Conservation (phyloP, 352 stramenopile genomes). For the Phytophthora pistaciae region DNA sequence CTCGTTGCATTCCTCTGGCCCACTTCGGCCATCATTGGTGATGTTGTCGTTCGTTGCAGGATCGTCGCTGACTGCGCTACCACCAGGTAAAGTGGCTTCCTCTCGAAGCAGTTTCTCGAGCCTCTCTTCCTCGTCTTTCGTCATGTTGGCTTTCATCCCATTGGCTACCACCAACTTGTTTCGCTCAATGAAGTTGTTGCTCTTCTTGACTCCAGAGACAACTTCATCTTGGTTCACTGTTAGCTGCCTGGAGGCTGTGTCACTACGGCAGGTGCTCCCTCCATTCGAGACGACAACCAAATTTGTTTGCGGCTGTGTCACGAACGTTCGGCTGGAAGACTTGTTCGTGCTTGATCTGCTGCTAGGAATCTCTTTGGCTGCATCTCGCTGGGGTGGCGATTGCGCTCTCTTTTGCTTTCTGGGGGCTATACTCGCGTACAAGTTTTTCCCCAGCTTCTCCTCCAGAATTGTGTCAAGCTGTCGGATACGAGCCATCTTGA, state of each 20-base stretch:
- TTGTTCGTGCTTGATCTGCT: not conserved
- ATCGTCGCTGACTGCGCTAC: not conserved
- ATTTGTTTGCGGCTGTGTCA: conserved; percentile 23
- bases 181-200: conserved; percentile 57
- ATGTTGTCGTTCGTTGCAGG: conserved; percentile 5
- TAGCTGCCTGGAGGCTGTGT: conserved; percentile 6
- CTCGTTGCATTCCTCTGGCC: conserved; percentile 34
- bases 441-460: conserved; percentile 68
- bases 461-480: conserved; percentile 69
- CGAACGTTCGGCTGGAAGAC: conserved; percentile 18
- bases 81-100: not conserved
- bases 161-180: conserved; percentile 61
- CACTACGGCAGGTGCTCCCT: conserved; percentile 17
- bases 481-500: conserved; percentile 75
- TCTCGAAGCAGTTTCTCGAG: conserved; percentile 48
- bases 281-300: conserved; percentile 1
- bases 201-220: conserved; percentile 18
- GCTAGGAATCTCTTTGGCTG: conserved; percentile 7
- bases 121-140: conserved; percentile 60
- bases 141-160: conserved; percentile 64
- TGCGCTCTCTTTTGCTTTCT: conserved; percentile 38
- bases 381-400: conserved; percentile 1
- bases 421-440: conserved; percentile 43
- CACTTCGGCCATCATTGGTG: conserved; percentile 1
- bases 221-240: not conserved